These are phyloP conservation scores for Cystobasidium ongulense DNA, from an alignment of 768 basidiomycete species.

Conservation along the genomic window DNA sequence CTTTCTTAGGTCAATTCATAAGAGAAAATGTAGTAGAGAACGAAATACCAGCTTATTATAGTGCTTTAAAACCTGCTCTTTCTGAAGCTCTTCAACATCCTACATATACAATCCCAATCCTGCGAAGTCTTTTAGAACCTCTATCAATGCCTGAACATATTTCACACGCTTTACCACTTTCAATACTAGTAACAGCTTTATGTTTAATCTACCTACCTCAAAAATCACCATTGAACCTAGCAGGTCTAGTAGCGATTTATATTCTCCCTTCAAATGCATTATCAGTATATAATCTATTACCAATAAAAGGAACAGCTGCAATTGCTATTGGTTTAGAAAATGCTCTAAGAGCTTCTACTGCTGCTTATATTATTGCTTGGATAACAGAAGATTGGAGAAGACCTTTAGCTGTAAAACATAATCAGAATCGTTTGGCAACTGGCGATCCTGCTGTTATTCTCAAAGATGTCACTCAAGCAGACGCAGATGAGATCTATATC, in stretches of 20 bases:
- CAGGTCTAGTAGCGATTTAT: not conserved
- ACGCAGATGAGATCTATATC: conserved; percentile 5
- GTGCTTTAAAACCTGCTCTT: not conserved
- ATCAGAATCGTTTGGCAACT: not conserved
- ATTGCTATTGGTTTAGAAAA: conserved; percentile 21
- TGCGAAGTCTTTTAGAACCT: conserved; percentile 1
- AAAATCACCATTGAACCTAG: conserved; percentile 18
- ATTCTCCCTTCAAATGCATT: conserved; percentile 12
- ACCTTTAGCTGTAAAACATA: not conserved
- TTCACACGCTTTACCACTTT: conserved; percentile 48
- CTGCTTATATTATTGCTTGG: conserved; percentile 19
- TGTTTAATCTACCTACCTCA: conserved; percentile 62
- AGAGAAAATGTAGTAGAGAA: conserved; percentile 28
- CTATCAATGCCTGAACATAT: conserved; percentile 6
- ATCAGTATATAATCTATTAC: conserved; percentile 13
- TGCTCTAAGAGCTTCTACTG: conserved; percentile 11
- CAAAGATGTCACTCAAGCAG: conserved; percentile 15
- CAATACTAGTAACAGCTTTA: conserved; percentile 57
- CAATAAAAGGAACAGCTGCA: not conserved
- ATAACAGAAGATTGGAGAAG: conserved; percentile 30
- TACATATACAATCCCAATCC: not conserved
- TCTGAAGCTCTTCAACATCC: not conserved
- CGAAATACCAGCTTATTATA: conserved; percentile 29
- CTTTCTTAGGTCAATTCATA: conserved; percentile 23
- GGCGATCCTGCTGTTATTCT: not conserved